Base-by-base conservation (phyloP, 441 rosid species). In the Macaranga tanarius region DNA sequence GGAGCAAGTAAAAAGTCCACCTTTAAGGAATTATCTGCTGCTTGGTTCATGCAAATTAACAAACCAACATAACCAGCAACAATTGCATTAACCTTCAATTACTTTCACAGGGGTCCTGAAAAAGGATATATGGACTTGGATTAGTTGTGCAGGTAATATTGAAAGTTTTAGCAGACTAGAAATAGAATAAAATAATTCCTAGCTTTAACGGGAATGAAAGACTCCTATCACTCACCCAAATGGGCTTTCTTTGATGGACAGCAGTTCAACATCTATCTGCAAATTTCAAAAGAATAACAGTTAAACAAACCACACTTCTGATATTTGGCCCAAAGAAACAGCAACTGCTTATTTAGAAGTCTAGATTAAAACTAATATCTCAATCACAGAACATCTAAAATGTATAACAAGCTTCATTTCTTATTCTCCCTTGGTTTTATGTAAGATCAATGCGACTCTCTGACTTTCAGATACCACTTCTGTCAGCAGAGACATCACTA, bases 201-300 rank as follows among this genome's bases (percentile, higher is more conserved):
- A 54, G 55, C 4, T 25, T 58, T 42, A 44, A 57, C 17, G 23
- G 63, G n/a, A 16, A 50, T 1, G 25, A 9, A 50, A 60, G 51
- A 48, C n/a, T 73, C 0, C 17, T 19, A 10, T 60, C 56, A 66
- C 89, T 84, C 85, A 94, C 99, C 99, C 97, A 51, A 95, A 92
- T 67, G 96, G 94, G 70, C 85, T 90, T 83, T 88, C 92, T 72
- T 95, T 95, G 92, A 95, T 95, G 59, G 99, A 20, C 58, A 95
- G 81, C 68, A 95, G 83, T 77, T 95, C 96, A 78, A 95, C 90
- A 84, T 95, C 97, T 82, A 94, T 80, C 96, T 92, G 89, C 82
- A 82, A 48, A 64, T 70, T 62, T 58, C 56, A 47, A 67, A 34
- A 60, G 17, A 28, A 61, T 10, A 34, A 50, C 48, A 70, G n/a